Evolutionary conservation across 306 rosid species (phyloP).

Genomic region (Gleditsia sinensis): DNA sequence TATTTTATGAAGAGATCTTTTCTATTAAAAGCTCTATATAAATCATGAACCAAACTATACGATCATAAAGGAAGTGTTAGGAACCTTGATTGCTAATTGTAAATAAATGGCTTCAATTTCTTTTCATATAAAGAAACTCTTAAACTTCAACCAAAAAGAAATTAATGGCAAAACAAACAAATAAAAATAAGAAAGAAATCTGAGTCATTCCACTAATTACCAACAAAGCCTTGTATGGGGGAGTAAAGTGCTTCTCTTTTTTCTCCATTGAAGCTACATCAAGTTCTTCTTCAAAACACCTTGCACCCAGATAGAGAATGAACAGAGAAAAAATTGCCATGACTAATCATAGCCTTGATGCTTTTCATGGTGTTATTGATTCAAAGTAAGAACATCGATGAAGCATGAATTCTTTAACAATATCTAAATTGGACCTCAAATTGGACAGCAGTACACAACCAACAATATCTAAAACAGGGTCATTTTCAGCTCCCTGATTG

Average conservation of each 20-base stretch:
- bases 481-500: too few species aligned
- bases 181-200: too few species aligned
- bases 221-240: conserved; percentile 90
- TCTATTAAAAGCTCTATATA: too few species aligned
- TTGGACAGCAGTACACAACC: too few species aligned
- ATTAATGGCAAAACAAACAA: too few species aligned
- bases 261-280: conserved; percentile 79
- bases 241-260: conserved; percentile 69
- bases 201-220: conserved; percentile 92
- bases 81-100: conserved; percentile 26
- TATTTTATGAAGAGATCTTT: neutral
- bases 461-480: too few species aligned
- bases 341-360: neutral
- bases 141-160: too few species aligned
- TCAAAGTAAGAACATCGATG: conserved; percentile 23
- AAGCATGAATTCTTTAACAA: too few species aligned
- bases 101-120: neutral
- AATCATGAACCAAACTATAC: too few species aligned
- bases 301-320: conserved; percentile 42
- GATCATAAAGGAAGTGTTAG: too few species aligned
- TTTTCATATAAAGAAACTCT: too few species aligned
- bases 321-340: conserved; percentile 37
- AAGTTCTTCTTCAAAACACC: conserved; percentile 50
- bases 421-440: too few species aligned
- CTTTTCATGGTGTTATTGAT: conserved; percentile 44